Percentiles rank a stretch among this genome's conserved stretches.
These are phyloP conservation scores for Eucalyptus tenuipes DNA, from an alignment of 345 rosid species.

Conservation along the genomic window DNA sequence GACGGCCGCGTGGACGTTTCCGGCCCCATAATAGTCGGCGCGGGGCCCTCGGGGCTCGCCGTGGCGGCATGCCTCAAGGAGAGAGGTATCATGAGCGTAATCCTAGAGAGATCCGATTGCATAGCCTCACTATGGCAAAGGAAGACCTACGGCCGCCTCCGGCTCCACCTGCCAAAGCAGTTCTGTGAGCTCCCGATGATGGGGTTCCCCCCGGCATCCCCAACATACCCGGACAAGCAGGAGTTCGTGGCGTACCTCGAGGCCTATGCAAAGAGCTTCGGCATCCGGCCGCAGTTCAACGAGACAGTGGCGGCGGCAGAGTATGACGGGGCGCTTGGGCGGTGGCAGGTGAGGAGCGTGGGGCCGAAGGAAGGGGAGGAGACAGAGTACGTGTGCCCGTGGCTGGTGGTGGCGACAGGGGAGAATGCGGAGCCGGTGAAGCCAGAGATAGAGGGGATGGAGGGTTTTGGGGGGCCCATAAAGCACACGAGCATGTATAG, in stretches of 20 bases:
- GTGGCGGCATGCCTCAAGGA: conserved; percentile 57
- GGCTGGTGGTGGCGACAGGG: conserved; percentile 88
- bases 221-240: conserved; percentile 63
- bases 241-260: conserved; percentile 63
- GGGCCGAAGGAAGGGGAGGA: conserved; percentile 3
- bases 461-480: conserved; percentile 37
- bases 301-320: conserved; percentile 39
- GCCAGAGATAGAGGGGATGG: conserved; percentile 66
- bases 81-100: conserved; percentile 24
- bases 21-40: conserved; percentile 66
- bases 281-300: conserved; percentile 40
- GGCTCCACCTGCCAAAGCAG: conserved; percentile 70
- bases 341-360: conserved; percentile 47
- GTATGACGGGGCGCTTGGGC: conserved; percentile 24
- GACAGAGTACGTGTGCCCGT: conserved; percentile 43
- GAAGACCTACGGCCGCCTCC: conserved; percentile 66
- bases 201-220: conserved; percentile 48
- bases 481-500: conserved; percentile 58
- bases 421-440: conserved; percentile 84
- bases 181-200: conserved; percentile 73
- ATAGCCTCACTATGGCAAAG: conserved; percentile 79
- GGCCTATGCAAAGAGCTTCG: conserved; percentile 24
- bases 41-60: conserved; percentile 78
- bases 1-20: conserved; percentile 3
- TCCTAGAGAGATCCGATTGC: conserved; percentile 65